Evolutionary conservation across 2,329 filamentous ascomycete species (phyloP).

Genomic region (Aspergillus pseudonomiae): DNA sequence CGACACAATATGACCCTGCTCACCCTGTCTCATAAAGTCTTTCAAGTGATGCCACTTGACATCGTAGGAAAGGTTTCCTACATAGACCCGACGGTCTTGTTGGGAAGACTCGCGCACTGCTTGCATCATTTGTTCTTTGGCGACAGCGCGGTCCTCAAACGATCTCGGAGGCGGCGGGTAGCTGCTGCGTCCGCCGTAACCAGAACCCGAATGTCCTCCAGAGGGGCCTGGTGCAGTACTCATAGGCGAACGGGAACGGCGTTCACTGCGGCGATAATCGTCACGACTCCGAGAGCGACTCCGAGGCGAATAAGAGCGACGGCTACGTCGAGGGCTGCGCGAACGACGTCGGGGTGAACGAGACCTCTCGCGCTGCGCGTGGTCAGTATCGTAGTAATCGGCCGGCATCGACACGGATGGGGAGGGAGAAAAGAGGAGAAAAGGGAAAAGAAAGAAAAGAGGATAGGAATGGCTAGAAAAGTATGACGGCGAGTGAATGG

Average conservation of each 20-base stretch:
- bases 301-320: conserved; percentile 77
- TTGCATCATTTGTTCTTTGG: conserved; percentile 95
- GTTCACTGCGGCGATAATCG: conserved; percentile 73
- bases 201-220: conserved; percentile 70
- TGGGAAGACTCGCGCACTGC: conserved; percentile 92
- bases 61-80: conserved; percentile 98
- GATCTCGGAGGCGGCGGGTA: conserved; percentile 67
- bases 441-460: background rate
- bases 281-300: conserved; percentile 78
- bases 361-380: conserved; percentile 73
- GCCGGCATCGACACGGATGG: conserved; percentile 27
- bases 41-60: conserved; percentile 99
- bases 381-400: conserved; percentile 39
- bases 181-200: conserved; percentile 62
- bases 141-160: conserved; percentile 79
- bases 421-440: conserved; percentile 7
- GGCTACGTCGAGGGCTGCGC: conserved; percentile 76
- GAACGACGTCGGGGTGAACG: conserved; percentile 70
- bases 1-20: conserved; percentile 44
- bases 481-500: conserved; percentile 11
- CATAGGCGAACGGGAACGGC: conserved; percentile 86
- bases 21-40: conserved; percentile 99
- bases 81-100: conserved; percentile 98
- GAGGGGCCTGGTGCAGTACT: conserved; percentile 68
- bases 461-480: background rate